These are phyloP conservation scores for Apiospora kogelbergensis DNA, from an alignment of 2,329 filamentous ascomycete species.

Conservation along the genomic window DNA sequence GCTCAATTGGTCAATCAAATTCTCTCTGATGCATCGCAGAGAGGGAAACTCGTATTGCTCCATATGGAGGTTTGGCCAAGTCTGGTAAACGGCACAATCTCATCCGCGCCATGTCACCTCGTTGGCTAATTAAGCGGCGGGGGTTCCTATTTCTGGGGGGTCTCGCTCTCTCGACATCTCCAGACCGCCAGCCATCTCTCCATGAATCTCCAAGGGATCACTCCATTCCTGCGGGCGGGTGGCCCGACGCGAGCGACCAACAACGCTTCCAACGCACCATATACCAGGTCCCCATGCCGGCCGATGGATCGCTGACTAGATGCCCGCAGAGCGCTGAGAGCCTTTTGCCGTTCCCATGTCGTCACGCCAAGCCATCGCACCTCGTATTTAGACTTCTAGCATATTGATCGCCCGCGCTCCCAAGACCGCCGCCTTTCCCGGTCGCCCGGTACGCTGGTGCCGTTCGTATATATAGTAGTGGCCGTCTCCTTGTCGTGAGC, in stretches of 20 bases:
- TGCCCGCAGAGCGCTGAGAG: neutral
- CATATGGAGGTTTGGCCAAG: neutral
- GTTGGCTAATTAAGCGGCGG: constrained; percentile 2
- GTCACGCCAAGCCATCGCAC: neutral
- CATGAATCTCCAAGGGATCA: neutral
- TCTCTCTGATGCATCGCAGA: neutral
- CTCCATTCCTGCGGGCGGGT: neutral
- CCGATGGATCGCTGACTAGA: neutral
- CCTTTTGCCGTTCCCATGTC: neutral
- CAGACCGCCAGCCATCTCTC: neutral
- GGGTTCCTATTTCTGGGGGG: neutral
- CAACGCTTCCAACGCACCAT: neutral
- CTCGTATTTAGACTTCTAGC: neutral
- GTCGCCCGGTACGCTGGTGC: neutral
- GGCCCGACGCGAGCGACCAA: neutral
- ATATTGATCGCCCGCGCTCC: neutral
- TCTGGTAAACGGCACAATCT: neutral
- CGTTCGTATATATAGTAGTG: neutral
- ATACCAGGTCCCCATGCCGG: neutral
- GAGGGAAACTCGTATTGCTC: neutral
- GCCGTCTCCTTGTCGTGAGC: neutral
- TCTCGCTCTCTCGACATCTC: neutral
- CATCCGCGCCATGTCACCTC: constrained; percentile 2
- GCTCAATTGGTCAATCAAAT: neutral
- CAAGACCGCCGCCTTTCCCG: neutral